These are phyloP conservation scores for Amylocarpus encephaloides DNA, from an alignment of 2,329 filamentous ascomycete species.

Conservation along the genomic window DNA sequence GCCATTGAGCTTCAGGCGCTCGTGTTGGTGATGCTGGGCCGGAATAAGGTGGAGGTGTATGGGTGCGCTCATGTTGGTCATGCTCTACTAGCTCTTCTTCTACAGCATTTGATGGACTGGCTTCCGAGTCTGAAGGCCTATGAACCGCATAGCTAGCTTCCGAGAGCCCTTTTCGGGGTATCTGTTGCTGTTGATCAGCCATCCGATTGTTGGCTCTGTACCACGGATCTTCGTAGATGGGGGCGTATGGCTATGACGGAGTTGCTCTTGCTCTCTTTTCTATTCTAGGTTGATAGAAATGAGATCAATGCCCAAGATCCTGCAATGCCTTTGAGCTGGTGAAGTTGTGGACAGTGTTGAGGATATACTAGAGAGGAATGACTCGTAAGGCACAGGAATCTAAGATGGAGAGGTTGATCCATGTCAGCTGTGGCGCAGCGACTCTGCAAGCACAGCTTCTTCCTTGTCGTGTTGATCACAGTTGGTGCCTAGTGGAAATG, in stretches of 20 bases:
- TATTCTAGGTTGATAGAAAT: background rate
- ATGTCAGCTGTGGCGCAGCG: background rate
- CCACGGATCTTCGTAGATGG: no score
- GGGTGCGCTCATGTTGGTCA: slow-evolving; percentile 17
- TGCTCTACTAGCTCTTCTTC: background rate
- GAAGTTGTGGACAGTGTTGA: background rate
- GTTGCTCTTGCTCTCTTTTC: no score
- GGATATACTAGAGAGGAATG: no score
- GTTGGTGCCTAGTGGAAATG: background rate
- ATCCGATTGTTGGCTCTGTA: background rate
- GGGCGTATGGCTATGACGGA: no score
- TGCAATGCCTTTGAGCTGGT: background rate
- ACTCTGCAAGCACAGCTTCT: background rate
- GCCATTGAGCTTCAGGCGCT: slow-evolving; percentile 5
- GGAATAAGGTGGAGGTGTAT: slow-evolving; percentile 26
- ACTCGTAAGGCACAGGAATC: no score
- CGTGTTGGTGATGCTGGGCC: slow-evolving; percentile 16
- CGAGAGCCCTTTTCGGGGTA: slow-evolving; percentile 13
- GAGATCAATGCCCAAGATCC: no score
- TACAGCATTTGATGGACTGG: slow-evolving; percentile 11
- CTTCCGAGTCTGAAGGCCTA: slow-evolving; percentile 14
- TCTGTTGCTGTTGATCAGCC: background rate
- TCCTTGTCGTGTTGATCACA: background rate
- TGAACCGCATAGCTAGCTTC: slow-evolving; percentile 18
- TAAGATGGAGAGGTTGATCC: background rate